These are phyloP conservation scores for Candida wancherniae DNA, from an alignment of 805 yeast species.

Conservation along the genomic window DNA sequence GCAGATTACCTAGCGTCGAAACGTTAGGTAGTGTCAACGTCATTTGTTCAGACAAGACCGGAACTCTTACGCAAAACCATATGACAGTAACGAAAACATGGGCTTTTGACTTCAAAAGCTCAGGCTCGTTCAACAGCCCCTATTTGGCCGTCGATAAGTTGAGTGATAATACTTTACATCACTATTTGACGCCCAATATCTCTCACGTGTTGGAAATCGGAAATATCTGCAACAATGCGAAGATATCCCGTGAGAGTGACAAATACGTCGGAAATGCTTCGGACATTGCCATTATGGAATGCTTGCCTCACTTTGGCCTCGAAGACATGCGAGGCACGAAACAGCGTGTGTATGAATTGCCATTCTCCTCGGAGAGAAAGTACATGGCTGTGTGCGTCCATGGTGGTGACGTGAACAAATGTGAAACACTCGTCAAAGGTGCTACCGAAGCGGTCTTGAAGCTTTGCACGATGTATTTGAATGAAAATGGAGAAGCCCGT, in stretches of 20 bases:
- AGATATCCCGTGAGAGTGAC: conserved; percentile 62
- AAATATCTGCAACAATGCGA: conserved; percentile 70
- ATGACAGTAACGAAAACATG: conserved; percentile 85
- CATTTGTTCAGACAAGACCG: conserved; percentile 88
- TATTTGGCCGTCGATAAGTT: conserved; percentile 46
- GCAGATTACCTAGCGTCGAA: conserved; percentile 91
- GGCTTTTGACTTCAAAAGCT: conserved; percentile 57
- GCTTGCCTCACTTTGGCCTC: conserved; percentile 62
- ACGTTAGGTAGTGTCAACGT: conserved; percentile 93
- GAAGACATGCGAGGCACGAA: conserved; percentile 62
- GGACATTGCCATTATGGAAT: conserved; percentile 84
- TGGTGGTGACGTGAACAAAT: conserved; percentile 51
- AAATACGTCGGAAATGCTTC: conserved; percentile 88
- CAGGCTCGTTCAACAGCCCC: conserved; percentile 34
- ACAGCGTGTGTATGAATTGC: conserved; percentile 65
- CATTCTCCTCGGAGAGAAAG: conserved; percentile 80
- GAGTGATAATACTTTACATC: conserved; percentile 35
- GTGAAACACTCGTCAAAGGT: conserved; percentile 76
- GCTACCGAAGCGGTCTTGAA: conserved; percentile 74
- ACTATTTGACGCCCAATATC: conserved; percentile 51
- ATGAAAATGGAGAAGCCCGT: conserved; percentile 54
- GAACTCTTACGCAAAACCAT: conserved; percentile 84
- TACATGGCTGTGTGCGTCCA: conserved; percentile 82
- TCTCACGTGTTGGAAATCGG: conserved; percentile 57
- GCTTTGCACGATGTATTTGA: conserved; percentile 55